Conservation (phyloP, 2,329 filamentous ascomycete species). For the Fusarium nurragi region DNA sequence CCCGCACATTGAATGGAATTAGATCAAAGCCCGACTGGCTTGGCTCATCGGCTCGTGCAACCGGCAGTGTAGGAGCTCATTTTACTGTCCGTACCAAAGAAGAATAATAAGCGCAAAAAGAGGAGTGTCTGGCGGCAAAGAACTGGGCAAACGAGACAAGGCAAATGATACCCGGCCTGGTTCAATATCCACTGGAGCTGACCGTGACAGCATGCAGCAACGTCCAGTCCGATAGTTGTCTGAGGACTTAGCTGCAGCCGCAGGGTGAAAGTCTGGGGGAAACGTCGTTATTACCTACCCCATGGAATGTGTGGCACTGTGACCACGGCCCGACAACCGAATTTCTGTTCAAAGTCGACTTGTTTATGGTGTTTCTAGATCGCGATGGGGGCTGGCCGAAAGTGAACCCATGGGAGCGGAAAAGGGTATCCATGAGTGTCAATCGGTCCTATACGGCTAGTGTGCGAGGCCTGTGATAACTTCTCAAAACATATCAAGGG, state of each 20-base stretch:
- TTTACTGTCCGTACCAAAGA: background rate
- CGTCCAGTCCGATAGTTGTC: background rate
- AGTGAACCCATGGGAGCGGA: background rate
- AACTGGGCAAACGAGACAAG: conserved; percentile 9
- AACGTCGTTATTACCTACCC: conserved; percentile 7
- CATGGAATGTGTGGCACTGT: background rate
- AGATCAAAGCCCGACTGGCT: conserved; percentile 11
- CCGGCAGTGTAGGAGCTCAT: conserved; percentile 28
- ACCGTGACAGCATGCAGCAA: conserved; percentile 14
- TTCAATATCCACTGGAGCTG: conserved; percentile 13
- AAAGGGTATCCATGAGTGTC: conserved; percentile 11
- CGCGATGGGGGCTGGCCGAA: background rate
- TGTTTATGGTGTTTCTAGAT: conserved; percentile 12
- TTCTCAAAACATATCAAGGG: conserved; percentile 5
- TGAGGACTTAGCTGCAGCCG: background rate
- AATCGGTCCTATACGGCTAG: conserved; percentile 29
- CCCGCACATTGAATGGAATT: conserved; percentile 16
- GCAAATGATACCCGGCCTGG: conserved; percentile 4
- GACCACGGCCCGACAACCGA: conserved; percentile 2
- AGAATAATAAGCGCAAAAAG: conserved; percentile 6
- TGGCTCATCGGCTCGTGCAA: conserved; percentile 27
- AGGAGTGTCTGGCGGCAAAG: background rate
- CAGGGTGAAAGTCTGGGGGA: conserved; percentile 19
- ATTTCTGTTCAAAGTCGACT: conserved; percentile 3
- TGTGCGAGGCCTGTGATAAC: conserved; percentile 16